Conservation (phyloP, 75 land plant species). For the Azolla pinnata region DNA sequence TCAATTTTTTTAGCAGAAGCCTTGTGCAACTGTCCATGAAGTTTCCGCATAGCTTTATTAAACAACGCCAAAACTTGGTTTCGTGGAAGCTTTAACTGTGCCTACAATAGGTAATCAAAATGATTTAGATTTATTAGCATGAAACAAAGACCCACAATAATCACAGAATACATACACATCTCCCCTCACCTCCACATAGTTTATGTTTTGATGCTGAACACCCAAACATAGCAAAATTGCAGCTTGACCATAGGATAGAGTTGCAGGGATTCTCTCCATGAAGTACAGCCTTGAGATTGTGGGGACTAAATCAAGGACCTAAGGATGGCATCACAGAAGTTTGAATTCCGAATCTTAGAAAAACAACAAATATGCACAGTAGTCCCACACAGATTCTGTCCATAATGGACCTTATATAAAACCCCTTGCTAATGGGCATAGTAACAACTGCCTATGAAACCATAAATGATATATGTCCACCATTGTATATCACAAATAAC, state of each 20-base stretch:
- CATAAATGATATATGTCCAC: too few relatives aligned
- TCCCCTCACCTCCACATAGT: slow-evolving; percentile 50
- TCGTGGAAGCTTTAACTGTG: slow-evolving; percentile 46
- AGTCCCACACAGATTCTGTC: not conserved
- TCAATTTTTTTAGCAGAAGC: slow-evolving; percentile 54
- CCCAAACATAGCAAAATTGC: slow-evolving; percentile 76
- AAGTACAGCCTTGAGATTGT: slow-evolving; percentile 59
- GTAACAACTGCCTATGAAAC: too few relatives aligned
- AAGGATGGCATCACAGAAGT: not conserved
- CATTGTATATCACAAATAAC: too few relatives aligned
- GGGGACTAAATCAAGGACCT: slow-evolving; percentile 71
- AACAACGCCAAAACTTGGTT: slow-evolving; percentile 64
- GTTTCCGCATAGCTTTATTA: slow-evolving; percentile 55
- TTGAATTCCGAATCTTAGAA: not conserved
- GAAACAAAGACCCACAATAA: not conserved
- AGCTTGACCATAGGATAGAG: slow-evolving; percentile 63
- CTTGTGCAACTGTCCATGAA: slow-evolving; percentile 53
- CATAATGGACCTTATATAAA: not conserved
- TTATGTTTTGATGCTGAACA: slow-evolving; percentile 54
- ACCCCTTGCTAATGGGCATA: too few relatives aligned
- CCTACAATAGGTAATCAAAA: slow-evolving; percentile 28
- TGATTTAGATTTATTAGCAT: not conserved
- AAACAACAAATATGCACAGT: not conserved
- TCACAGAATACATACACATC: not conserved
- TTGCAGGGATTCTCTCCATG: slow-evolving; percentile 55